phyloP scores from a whole-genome alignment of 768 basidiomycete species.

The Podaxis mareebaensis region DNA sequence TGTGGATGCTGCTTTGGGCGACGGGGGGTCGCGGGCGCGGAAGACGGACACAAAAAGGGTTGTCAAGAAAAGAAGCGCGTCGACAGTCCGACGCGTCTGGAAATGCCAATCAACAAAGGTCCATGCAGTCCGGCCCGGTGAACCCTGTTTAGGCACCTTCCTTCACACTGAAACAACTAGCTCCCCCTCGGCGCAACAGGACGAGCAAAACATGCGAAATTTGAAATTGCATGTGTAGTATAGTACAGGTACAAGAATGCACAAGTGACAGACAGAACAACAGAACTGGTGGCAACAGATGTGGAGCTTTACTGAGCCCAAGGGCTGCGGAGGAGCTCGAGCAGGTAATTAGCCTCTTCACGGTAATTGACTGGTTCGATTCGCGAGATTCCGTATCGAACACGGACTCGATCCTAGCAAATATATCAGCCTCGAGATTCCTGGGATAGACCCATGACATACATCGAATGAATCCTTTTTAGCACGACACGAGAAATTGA shows the following conservation, averaged over 20 bases:
- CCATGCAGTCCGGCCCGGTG: constrained; percentile 17
- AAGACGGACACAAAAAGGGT: constrained; percentile 16
- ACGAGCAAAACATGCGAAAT: neutral
- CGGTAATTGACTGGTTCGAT: constrained; percentile 68
- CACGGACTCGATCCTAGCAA: constrained; percentile 72
- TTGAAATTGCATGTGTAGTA: neutral
- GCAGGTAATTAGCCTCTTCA: constrained; percentile 61
- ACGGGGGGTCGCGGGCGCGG: neutral
- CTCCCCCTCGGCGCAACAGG: too few species aligned
- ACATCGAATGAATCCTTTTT: constrained; percentile 88
- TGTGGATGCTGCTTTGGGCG: neutral
- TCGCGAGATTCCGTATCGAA: constrained; percentile 79
- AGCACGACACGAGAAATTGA: constrained; percentile 84
- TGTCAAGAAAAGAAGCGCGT: constrained; percentile 23
- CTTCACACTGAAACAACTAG: too few species aligned
- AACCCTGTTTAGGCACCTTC: constrained; percentile 1
- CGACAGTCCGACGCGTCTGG: constrained; percentile 22
- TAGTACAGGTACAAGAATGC: constrained; percentile 10
- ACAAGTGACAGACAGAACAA: neutral
- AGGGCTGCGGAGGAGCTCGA: constrained; percentile 57
- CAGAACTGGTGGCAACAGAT: neutral
- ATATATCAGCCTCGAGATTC: neutral
- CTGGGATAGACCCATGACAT: constrained; percentile 27
- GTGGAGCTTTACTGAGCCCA: constrained; percentile 48
- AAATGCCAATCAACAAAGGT: constrained; percentile 22